Percentiles rank a stretch among this genome's conserved stretches.
Evolutionary conservation across 768 basidiomycete species (phyloP).

Genomic region (Rubroboletus pulcherrimus): DNA sequence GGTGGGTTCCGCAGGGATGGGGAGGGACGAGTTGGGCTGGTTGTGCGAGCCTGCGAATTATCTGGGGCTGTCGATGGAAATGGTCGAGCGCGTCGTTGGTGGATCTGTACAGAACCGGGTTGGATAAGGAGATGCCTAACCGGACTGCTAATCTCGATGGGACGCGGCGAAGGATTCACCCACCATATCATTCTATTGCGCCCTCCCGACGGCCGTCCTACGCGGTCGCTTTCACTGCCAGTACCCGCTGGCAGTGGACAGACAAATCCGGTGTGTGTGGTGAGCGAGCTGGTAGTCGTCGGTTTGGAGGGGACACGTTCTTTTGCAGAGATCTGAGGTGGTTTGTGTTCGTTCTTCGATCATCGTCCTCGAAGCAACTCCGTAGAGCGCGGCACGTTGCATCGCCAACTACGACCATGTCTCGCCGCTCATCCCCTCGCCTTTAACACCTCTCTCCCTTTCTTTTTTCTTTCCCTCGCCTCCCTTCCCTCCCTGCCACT

Average conservation of each 20-base stretch:
- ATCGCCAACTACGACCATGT: conserved; percentile 15
- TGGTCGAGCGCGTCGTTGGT: conserved; percentile 21
- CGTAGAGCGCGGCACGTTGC: conserved; percentile 29
- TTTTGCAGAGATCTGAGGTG: background rate
- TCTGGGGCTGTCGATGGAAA: conserved; percentile 33
- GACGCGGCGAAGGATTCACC: conserved; percentile 6
- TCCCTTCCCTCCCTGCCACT: background rate
- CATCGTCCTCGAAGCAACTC: conserved; percentile 31
- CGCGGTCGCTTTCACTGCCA: background rate
- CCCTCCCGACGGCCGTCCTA: background rate
- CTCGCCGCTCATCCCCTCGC: background rate
- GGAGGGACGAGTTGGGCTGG: conserved; percentile 24
- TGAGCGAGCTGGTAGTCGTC: background rate
- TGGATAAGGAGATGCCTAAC: background rate
- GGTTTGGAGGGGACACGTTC: background rate
- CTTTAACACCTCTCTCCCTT: conserved; percentile 5
- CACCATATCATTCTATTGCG: background rate
- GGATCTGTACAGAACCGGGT: background rate
- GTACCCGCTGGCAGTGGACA: no score
- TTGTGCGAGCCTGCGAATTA: conserved; percentile 41
- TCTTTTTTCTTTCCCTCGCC: background rate
- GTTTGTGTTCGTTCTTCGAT: conserved; percentile 22
- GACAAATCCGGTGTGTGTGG: background rate
- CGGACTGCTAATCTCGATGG: conserved; percentile 4
- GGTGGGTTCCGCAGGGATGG: conserved; percentile 25